These are phyloP conservation scores for Aristolochia californica DNA, from an alignment of 164 flowering plant genomes.

Conservation along the genomic window DNA sequence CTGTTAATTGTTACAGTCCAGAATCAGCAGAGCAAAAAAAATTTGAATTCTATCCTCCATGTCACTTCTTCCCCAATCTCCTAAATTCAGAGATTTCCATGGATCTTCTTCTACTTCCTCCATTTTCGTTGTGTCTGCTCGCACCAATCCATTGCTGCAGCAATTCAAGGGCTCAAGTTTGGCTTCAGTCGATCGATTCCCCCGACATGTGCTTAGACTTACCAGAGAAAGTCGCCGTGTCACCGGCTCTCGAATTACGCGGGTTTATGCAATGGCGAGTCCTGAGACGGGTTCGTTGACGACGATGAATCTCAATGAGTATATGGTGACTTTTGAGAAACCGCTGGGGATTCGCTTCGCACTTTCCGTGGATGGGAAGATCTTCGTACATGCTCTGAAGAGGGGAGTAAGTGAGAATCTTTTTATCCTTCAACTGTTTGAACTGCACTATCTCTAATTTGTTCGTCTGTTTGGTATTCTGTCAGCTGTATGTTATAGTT, in stretches of 20 bases:
- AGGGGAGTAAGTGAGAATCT: conserved; percentile 46
- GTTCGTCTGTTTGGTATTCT: too few species aligned
- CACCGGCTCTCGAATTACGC: conserved; percentile 2
- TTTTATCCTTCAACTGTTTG: background rate
- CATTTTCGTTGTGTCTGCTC: background rate
- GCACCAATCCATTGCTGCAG: background rate
- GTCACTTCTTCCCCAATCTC: background rate
- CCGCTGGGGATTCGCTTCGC: conserved; percentile 88
- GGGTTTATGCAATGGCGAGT: conserved; percentile 38
- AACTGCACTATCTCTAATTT: background rate
- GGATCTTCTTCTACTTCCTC: background rate
- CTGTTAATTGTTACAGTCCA: too few species aligned
- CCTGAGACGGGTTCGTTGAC: conserved; percentile 10
- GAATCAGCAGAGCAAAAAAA: too few species aligned
- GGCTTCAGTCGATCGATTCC: background rate
- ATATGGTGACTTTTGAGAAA: conserved; percentile 81
- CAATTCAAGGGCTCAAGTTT: conserved; percentile 3
- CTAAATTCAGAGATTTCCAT: background rate
- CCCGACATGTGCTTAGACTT: background rate
- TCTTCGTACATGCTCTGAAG: conserved; percentile 66
- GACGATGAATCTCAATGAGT: conserved; percentile 85
- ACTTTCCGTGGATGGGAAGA: conserved; percentile 52
- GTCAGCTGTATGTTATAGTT: too few species aligned
- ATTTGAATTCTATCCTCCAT: background rate
- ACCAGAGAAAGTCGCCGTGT: conserved; percentile 1